phyloP scores from a whole-genome alignment of 768 basidiomycete species.

The Fistulinella prunicolor region DNA sequence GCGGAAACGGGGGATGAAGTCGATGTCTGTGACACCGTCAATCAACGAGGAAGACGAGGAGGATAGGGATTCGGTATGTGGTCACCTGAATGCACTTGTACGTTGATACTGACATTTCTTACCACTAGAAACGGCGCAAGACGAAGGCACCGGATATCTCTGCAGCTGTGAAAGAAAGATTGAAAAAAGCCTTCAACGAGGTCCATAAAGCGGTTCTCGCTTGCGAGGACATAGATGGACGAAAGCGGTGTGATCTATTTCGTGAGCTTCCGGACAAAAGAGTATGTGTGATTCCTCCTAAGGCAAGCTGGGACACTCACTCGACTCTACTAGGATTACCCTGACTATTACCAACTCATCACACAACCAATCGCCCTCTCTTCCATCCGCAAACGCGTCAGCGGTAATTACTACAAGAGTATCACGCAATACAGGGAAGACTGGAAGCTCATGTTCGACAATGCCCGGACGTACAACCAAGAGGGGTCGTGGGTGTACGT shows the following conservation, averaged over 20 bases:
- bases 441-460: constrained; percentile 90
- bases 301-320: constrained; percentile 13
- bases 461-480: constrained; percentile 91
- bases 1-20: constrained; percentile 72
- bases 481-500: constrained; percentile 95
- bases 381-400: constrained; percentile 76
- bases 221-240: constrained; percentile 68
- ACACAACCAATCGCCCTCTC: constrained; percentile 83
- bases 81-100: not conserved
- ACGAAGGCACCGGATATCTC: constrained; percentile 59
- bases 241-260: constrained; percentile 85
- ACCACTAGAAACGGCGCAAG: constrained; percentile 79
- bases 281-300: constrained; percentile 37
- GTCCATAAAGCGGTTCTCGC: constrained; percentile 70
- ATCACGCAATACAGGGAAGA: constrained; percentile 72
- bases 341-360: constrained; percentile 92
- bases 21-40: constrained; percentile 75
- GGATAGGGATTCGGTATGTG: constrained; percentile 64
- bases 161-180: constrained; percentile 60
- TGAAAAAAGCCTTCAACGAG: constrained; percentile 82
- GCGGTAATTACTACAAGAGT: constrained; percentile 65
- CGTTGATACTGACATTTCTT: not conserved
- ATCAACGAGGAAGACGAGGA: constrained; percentile 74
- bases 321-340: constrained; percentile 61
- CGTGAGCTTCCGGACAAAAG: constrained; percentile 79